phyloP scores from a whole-genome alignment of 441 rosid genomes.

The Daphne laureola region DNA sequence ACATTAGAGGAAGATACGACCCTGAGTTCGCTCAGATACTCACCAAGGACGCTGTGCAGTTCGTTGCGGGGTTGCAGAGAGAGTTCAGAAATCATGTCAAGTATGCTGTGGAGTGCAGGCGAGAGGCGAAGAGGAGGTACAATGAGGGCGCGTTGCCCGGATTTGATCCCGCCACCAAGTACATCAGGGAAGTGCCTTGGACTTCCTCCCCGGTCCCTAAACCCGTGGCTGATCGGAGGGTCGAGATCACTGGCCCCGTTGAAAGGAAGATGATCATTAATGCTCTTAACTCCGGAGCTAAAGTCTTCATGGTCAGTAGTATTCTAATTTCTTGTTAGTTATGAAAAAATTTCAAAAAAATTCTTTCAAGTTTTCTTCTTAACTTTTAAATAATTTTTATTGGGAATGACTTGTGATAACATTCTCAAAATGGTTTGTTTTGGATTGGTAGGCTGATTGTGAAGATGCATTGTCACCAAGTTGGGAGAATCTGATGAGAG shows the following conservation, averaged over 20 bases:
- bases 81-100: conserved; percentile 55
- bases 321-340: too few species aligned
- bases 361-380: not conserved
- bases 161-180: conserved; percentile 72
- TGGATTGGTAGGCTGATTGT: conserved; percentile 56
- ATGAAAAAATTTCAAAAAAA: too few species aligned
- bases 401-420: too few species aligned
- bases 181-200: conserved; percentile 70
- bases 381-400: too few species aligned
- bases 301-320: conserved; percentile 77
- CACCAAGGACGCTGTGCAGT: conserved; percentile 62
- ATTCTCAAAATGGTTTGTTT: too few species aligned
- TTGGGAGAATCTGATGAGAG: conserved; percentile 90
- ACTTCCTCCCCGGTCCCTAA: conserved; percentile 61
- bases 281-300: conserved; percentile 90
- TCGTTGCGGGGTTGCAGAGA: conserved; percentile 71
- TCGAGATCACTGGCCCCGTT: conserved; percentile 86
- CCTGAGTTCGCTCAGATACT: conserved; percentile 54
- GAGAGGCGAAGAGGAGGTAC: conserved; percentile 48
- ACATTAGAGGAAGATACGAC: conserved; percentile 65
- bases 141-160: conserved; percentile 52
- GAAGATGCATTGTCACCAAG: conserved; percentile 89
- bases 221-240: conserved; percentile 66
- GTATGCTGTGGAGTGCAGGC: conserved; percentile 78
- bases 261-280: conserved; percentile 95